These are phyloP conservation scores for Daldinia childiae DNA, from an alignment of 495 filamentous ascomycete species.

Conservation along the genomic window DNA sequence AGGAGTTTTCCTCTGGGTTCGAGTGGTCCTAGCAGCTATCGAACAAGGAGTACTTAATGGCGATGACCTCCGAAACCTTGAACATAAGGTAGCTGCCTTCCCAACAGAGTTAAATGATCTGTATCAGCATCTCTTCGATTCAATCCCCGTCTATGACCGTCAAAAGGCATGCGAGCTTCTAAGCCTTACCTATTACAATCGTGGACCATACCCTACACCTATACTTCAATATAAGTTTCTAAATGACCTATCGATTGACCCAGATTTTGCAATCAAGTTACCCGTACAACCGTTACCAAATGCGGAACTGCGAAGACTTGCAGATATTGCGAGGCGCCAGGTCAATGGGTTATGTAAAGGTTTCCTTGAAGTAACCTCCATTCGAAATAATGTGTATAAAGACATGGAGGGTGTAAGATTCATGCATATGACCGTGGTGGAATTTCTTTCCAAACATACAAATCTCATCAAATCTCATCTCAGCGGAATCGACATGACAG, in stretches of 20 bases:
- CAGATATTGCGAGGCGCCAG: constrained; percentile 1
- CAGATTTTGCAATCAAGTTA: constrained; percentile 9
- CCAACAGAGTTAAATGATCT: constrained; percentile 30
- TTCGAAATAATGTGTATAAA: background rate
- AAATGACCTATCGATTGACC: constrained; percentile 23
- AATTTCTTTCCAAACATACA: constrained; percentile 10
- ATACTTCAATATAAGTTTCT: constrained; percentile 28
- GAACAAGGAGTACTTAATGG: constrained; percentile 38
- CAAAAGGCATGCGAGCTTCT: constrained; percentile 26
- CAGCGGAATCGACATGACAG: background rate
- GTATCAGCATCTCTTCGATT: constrained; percentile 31
- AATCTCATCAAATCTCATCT: background rate
- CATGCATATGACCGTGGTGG: constrained; percentile 13
- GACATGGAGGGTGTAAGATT: constrained; percentile 7
- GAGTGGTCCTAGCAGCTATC: constrained; percentile 29
- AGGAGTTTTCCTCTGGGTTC: background rate
- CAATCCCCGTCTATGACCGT: constrained; percentile 19
- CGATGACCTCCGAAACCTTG: constrained; percentile 32
- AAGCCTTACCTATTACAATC: background rate
- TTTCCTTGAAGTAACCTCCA: constrained; percentile 15
- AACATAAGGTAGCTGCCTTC: constrained; percentile 18
- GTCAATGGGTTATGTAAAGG: constrained; percentile 38
- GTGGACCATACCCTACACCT: background rate
- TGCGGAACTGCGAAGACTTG: background rate
- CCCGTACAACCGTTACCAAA: background rate